A percentile compares a stretch with the other conserved stretches of the same genome.
phyloP scores from a whole-genome alignment of 768 basidiomycete genomes.

The Lentinus tigrinus region DNA sequence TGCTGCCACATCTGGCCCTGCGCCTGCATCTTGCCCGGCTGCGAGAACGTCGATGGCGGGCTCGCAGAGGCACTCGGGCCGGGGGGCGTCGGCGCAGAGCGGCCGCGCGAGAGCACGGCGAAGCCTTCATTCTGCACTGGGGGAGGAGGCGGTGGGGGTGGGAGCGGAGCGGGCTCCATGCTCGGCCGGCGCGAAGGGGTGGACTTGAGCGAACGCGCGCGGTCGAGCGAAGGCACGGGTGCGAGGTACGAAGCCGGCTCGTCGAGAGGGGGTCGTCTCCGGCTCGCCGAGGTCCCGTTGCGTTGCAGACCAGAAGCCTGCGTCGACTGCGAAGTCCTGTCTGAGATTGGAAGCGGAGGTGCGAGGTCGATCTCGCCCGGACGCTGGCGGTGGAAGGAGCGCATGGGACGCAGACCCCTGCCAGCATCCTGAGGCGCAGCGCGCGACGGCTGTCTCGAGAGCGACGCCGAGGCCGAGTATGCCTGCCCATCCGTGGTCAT shows the following conservation, averaged over 20 bases:
- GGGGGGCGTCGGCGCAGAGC: constrained; percentile 25
- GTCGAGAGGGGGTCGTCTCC: neutral
- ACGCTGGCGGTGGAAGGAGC: constrained; percentile 60
- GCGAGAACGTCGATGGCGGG: constrained; percentile 28
- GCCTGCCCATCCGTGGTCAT: constrained; percentile 1
- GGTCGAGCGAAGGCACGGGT: constrained; percentile 29
- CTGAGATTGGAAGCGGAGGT: constrained; percentile 22
- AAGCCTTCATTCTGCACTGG: constrained; percentile 3
- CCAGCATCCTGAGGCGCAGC: constrained; percentile 16
- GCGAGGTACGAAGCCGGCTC: constrained; percentile 7
- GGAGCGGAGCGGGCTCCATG: constrained; percentile 13
- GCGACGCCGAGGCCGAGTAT: constrained; percentile 6
- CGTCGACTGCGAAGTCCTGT: neutral
- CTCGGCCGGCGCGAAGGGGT: constrained; percentile 22
- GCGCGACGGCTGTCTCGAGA: constrained; percentile 20
- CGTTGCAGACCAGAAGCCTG: neutral
- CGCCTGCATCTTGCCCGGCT: constrained; percentile 6
- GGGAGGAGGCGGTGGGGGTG: neutral
- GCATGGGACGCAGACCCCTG: constrained; percentile 43
- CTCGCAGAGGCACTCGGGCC: constrained; percentile 19
- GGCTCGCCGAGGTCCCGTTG: constrained; percentile 3
- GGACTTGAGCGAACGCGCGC: constrained; percentile 17
- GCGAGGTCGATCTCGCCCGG: constrained; percentile 33
- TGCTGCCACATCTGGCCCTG: constrained; percentile 47
- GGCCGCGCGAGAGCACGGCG: constrained; percentile 18